A percentile compares a stretch with the other conserved stretches of the same genome.
Conservation (phyloP, 2,329 filamentous ascomycete species). For the Aspergillus jensenii region DNA sequence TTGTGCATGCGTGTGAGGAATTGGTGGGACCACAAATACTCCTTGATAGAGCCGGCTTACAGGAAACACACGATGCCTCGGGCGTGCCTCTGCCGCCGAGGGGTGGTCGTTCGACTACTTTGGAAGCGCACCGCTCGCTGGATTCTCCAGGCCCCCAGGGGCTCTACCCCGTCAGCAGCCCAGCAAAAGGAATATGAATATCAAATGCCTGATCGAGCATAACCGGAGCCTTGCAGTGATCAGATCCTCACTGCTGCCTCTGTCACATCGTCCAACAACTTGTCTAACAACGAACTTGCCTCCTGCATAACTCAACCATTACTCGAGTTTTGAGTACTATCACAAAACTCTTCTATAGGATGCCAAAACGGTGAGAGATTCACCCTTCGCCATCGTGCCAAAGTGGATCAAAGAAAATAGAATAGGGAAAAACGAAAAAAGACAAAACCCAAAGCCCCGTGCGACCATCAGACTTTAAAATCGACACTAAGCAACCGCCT, state of each 20-base stretch:
- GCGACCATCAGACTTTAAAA: conserved; percentile 13
- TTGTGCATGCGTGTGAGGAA: conserved; percentile 1
- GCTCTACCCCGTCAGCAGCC: background rate
- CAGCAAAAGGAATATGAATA: conserved; percentile 1
- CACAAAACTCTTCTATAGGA: background rate
- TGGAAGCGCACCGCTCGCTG: too few species aligned
- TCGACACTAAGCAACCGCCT: conserved; percentile 18
- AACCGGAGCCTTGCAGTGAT: background rate
- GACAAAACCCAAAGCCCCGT: conserved; percentile 3
- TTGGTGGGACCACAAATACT: background rate
- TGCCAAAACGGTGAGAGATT: background rate
- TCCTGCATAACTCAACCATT: background rate
- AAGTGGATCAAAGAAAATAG: background rate
- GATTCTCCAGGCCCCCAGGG: background rate
- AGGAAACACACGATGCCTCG: too few species aligned
- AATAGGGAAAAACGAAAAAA: background rate
- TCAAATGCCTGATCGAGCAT: background rate
- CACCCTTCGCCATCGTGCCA: background rate
- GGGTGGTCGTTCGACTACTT: too few species aligned
- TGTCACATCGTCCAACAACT: background rate
- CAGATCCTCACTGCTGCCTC: background rate
- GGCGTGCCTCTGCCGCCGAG: too few species aligned
- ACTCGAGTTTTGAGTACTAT: background rate
- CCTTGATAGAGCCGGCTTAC: background rate
- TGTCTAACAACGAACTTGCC: background rate